phyloP scores from a whole-genome alignment of 176 grass and related monocot genomes.

The Oryza rufipogon region DNA sequence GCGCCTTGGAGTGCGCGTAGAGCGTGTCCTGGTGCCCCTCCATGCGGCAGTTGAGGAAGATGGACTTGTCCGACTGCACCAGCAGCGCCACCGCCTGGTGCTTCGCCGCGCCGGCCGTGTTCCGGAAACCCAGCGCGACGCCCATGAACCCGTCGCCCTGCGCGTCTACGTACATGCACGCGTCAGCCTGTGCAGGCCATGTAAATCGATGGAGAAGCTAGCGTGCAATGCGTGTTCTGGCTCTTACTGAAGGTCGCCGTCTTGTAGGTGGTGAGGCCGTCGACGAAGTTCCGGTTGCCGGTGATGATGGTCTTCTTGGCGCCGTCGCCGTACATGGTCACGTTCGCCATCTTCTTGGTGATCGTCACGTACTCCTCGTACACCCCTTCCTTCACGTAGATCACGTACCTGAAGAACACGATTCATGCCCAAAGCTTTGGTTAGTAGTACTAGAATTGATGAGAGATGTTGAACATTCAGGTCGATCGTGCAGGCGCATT shows the following conservation, averaged over 20 bases:
- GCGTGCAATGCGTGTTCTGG: too few relatives aligned
- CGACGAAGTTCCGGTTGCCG: conserved; percentile 57
- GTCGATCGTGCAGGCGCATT: not conserved
- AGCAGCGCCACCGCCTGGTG: conserved; percentile 88
- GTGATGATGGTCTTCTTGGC: conserved; percentile 52
- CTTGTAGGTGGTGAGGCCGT: conserved; percentile 64
- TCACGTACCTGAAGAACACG: conserved; percentile 51
- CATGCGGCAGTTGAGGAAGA: conserved; percentile 85
- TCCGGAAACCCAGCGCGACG: conserved; percentile 69
- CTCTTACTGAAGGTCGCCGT: conserved; percentile 67
- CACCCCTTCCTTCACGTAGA: conserved; percentile 67
- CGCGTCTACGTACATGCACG: conserved; percentile 24
- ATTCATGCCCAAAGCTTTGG: not conserved
- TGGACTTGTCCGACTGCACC: conserved; percentile 67
- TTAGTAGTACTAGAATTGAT: not conserved
- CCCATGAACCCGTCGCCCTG: conserved; percentile 58
- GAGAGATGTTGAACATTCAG: not conserved
- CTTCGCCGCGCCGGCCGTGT: conserved; percentile 81
- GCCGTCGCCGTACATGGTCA: conserved; percentile 70
- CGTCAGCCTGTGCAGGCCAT: not conserved
- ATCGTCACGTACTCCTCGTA: conserved; percentile 69
- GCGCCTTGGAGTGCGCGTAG: conserved; percentile 55
- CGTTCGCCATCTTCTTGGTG: conserved; percentile 43
- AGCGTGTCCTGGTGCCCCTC: conserved; percentile 74
- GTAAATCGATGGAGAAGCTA: not conserved